Evolutionary conservation across 768 basidiomycete genomes (phyloP).

Genomic region (Lactifluus piperatus): DNA sequence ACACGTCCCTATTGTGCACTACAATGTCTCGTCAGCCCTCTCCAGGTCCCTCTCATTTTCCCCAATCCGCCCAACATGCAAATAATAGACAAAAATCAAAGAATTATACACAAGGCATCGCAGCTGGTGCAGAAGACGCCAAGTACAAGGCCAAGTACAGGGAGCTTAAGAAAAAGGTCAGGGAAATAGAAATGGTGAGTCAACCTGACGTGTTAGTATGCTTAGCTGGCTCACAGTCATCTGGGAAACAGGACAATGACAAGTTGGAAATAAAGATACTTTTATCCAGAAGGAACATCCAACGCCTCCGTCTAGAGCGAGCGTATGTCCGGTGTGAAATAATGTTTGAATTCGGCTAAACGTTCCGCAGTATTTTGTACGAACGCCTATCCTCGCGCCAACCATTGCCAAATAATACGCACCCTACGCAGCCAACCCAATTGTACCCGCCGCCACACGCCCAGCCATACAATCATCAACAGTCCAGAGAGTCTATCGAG

Average conservation of each 20-base stretch:
- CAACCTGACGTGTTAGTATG: background rate
- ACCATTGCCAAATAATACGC: slow-evolving; percentile 23
- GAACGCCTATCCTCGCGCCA: slow-evolving; percentile 54
- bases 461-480: slow-evolving; percentile 7
- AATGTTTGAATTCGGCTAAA: slow-evolving; percentile 17
- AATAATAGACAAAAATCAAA: slow-evolving; percentile 37
- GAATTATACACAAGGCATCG: slow-evolving; percentile 48
- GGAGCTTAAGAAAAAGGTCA: slow-evolving; percentile 81
- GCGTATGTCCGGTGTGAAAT: slow-evolving; percentile 49
- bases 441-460: slow-evolving; percentile 21
- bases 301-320: slow-evolving; percentile 81
- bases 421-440: slow-evolving; percentile 23
- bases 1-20: slow-evolving; percentile 32
- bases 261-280: slow-evolving; percentile 76
- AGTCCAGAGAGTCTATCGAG: slow-evolving; percentile 5
- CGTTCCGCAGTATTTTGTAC: slow-evolving; percentile 53
- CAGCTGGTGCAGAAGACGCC: slow-evolving; percentile 74
- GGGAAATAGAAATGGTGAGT: slow-evolving; percentile 75
- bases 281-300: slow-evolving; percentile 72
- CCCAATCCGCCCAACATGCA: slow-evolving; percentile 6
- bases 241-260: slow-evolving; percentile 70
- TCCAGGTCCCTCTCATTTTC: slow-evolving; percentile 26
- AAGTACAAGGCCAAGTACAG: slow-evolving; percentile 86
- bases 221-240: background rate
- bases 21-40: slow-evolving; percentile 58